Percentiles rank a stretch among this genome's conserved stretches.
Evolutionary conservation across 1,139 yeast genomes (phyloP).

Genomic region (Geotrichum reessii): DNA sequence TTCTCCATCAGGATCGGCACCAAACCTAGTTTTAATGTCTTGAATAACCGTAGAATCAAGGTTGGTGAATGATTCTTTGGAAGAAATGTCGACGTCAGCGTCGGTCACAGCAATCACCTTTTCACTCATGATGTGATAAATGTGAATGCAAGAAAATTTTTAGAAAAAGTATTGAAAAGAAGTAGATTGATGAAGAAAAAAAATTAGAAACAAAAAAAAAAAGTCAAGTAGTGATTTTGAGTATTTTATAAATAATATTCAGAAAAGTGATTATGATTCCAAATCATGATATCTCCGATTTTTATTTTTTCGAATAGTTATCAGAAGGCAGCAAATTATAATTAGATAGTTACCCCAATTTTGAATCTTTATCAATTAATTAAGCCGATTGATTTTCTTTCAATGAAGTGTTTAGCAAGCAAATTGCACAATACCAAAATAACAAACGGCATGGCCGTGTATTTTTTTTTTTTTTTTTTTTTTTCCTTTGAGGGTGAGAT

Average conservation of each 20-base stretch:
- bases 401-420: not conserved
- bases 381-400: not conserved
- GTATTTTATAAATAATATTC: not conserved
- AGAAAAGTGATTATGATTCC: not conserved
- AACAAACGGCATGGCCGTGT: not conserved
- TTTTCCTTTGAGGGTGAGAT: not conserved
- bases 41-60: not conserved
- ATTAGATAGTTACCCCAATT: not conserved
- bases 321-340: not conserved
- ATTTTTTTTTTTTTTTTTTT: not conserved
- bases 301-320: not conserved
- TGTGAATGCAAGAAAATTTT: not conserved
- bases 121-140: not conserved
- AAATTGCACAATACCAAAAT: not conserved
- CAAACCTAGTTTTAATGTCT: conserved; percentile 10
- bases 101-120: not conserved
- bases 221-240: not conserved
- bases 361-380: not conserved
- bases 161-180: not conserved
- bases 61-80: not conserved
- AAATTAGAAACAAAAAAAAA: not conserved
- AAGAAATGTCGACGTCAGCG: conserved; percentile 1
- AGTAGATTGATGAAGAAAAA: not conserved
- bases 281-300: not conserved
- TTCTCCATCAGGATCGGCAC: conserved; percentile 14